Base-by-base conservation (phyloP, 2,329 filamentous ascomycete genomes). In the Claviceps fusiformis region DNA sequence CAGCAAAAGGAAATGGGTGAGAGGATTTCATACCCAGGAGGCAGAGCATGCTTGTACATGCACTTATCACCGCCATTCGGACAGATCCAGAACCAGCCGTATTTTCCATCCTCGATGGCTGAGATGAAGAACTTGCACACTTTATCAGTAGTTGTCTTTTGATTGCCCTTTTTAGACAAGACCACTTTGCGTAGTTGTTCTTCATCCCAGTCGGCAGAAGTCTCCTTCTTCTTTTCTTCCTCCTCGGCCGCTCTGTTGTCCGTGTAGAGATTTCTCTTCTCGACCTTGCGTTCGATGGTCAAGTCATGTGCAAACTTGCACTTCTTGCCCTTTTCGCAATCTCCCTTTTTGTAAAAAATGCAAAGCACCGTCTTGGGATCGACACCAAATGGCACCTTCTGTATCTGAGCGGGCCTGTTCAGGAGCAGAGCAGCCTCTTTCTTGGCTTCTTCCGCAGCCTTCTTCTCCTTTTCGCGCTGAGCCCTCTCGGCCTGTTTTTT, bases 41-140 rank as follows among this genome's bases (percentile, higher is more conserved):
- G 93, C 64, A 98, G 78, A 65, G 87, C 90, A 71, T 98, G 93
- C 73, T 87, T 91, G 70, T 98, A 98, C 86, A 93, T 97, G 86
- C 93, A 98, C 72, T 95, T 89, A 68, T 98, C 87, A 60, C 88
- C 92, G 61, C 90, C 91, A 66, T 97, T 97, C 50, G 93, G 93
- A 79, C 93, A 98, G 57, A 83, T 79, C 93, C 93, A 98, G 74
- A 98, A 97, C 93, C 93, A 98, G 59, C 93, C 93, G 65, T 98
- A 98, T 73, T 97, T 98, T 65, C 90, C 88, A 67, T 98, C 93
- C 73, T 98, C 93, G 59, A 98, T 93, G 31, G 93, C 93, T 62
- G 91, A 85, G 68, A 97, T 93, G 70, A 98, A 98, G 77, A 76
- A 95, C 73, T 97, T 98, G 88, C 93, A 98, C 62, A 98, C 93